Evolutionary conservation across 2,329 filamentous ascomycete species (phyloP).

Genomic region (Arthrobotrys sphaeroides): DNA sequence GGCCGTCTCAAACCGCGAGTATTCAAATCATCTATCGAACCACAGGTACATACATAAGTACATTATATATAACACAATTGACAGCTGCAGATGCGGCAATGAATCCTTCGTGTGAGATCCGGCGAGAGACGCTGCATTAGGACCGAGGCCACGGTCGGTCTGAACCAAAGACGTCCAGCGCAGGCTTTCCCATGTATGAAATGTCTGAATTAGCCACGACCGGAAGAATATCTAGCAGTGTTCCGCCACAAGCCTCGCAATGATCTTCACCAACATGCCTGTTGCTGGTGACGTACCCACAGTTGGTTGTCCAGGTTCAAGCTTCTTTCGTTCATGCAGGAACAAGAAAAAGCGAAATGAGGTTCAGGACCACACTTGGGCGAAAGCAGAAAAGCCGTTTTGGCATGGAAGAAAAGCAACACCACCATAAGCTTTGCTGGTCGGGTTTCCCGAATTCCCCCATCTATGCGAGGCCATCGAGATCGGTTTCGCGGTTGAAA

Average conservation of each 20-base stretch:
- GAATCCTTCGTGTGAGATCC: background rate
- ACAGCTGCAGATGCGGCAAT: background rate
- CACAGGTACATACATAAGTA: no score
- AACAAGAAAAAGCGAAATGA: constrained; percentile 52
- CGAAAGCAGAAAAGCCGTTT: constrained; percentile 21
- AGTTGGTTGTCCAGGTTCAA: constrained; percentile 13
- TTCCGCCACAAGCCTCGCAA: background rate
- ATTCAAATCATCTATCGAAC: constrained; percentile 2
- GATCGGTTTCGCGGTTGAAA: background rate
- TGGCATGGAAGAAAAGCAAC: constrained; percentile 7
- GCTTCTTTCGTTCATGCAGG: constrained; percentile 50
- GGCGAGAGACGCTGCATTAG: background rate
- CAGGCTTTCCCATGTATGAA: background rate
- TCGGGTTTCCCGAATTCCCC: background rate
- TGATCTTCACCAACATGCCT: background rate
- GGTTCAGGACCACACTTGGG: constrained; percentile 26
- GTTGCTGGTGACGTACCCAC: constrained; percentile 44
- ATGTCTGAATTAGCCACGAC: constrained; percentile 20
- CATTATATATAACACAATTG: background rate
- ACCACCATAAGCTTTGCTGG: constrained; percentile 19
- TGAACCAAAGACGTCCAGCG: background rate
- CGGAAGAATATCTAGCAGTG: background rate
- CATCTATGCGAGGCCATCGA: background rate
- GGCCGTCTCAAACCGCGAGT: constrained; percentile 19
- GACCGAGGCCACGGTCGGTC: background rate